phyloP scores from a whole-genome alignment of 1,139 yeast species.

The Diutina catenulata region DNA sequence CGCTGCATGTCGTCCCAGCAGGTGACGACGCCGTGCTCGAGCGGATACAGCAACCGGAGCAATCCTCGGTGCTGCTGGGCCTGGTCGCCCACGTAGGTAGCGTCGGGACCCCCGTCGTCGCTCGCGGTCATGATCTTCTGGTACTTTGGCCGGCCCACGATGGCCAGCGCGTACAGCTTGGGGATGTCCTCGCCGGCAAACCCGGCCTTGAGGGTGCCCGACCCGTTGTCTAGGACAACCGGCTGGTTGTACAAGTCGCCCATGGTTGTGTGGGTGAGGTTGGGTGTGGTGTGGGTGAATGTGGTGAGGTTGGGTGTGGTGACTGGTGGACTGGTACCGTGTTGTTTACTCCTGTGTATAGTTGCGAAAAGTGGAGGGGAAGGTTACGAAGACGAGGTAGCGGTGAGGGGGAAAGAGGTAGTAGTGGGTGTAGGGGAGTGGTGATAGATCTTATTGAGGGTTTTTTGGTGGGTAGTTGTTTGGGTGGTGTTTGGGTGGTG shows the following conservation, averaged over 20 bases:
- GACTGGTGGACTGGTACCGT: too few relatives aligned
- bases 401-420: too few relatives aligned
- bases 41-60: constrained; percentile 56
- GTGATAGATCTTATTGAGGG: too few relatives aligned
- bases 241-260: constrained; percentile 59
- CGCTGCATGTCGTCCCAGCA: constrained; percentile 84
- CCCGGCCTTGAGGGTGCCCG: constrained; percentile 80
- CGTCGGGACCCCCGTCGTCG: not conserved
- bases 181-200: constrained; percentile 91
- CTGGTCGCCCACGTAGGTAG: constrained; percentile 49
- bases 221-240: constrained; percentile 87
- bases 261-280: too few relatives aligned
- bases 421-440: too few relatives aligned
- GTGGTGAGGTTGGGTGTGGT: too few relatives aligned
- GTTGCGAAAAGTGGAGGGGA: too few relatives aligned
- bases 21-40: constrained; percentile 69
- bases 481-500: too few relatives aligned
- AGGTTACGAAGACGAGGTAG: too few relatives aligned
- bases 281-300: too few relatives aligned
- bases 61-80: constrained; percentile 76
- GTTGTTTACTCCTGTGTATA: too few relatives aligned
- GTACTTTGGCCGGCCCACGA: constrained; percentile 78
- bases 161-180: constrained; percentile 34
- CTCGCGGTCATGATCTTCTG: constrained; percentile 71
- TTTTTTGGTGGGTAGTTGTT: too few relatives aligned